Percentiles rank a stretch among this genome's conserved stretches.
Conservation (phyloP, 1,284 basidiomycete genomes). For the Ceratobasidium theobromae region DNA sequence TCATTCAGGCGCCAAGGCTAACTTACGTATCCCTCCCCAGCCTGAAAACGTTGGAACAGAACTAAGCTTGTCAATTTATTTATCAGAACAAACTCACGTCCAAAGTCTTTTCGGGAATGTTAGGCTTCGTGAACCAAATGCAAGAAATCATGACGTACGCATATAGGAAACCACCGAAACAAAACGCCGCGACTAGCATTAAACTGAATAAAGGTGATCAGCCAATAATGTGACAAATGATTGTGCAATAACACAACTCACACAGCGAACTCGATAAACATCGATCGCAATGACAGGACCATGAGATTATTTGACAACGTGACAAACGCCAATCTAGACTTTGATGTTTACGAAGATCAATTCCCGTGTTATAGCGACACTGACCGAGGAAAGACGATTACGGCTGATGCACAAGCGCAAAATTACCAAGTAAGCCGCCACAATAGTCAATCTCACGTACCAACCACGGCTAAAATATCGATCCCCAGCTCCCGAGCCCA, state of each 20-base stretch:
- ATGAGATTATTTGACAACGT: constrained; percentile 81
- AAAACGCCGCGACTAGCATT: constrained; percentile 87
- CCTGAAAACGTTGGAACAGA: neutral
- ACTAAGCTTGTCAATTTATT: neutral
- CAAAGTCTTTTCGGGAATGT: constrained; percentile 16
- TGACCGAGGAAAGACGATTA: constrained; percentile 82
- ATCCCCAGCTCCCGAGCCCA: constrained; percentile 67
- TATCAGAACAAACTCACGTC: neutral
- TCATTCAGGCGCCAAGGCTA: neutral
- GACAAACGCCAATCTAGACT: constrained; percentile 76
- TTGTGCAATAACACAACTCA: neutral
- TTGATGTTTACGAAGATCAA: constrained; percentile 1
- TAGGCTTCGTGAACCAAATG: neutral
- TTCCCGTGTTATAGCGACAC: constrained; percentile 33
- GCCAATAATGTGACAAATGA: neutral
- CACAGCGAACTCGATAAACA: constrained; percentile 74
- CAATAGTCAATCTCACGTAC: constrained; percentile 2
- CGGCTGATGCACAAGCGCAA: constrained; percentile 75
- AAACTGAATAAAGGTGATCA: constrained; percentile 46
- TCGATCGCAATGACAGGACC: constrained; percentile 66
- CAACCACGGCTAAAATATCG: constrained; percentile 55
- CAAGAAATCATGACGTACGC: constrained; percentile 56
- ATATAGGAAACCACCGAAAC: constrained; percentile 87
- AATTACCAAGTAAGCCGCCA: too few relatives aligned
- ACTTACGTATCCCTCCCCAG: constrained; percentile 29